These are phyloP conservation scores for Solanum appendiculatum DNA, from an alignment of 257 asterid genomes.

Conservation along the genomic window DNA sequence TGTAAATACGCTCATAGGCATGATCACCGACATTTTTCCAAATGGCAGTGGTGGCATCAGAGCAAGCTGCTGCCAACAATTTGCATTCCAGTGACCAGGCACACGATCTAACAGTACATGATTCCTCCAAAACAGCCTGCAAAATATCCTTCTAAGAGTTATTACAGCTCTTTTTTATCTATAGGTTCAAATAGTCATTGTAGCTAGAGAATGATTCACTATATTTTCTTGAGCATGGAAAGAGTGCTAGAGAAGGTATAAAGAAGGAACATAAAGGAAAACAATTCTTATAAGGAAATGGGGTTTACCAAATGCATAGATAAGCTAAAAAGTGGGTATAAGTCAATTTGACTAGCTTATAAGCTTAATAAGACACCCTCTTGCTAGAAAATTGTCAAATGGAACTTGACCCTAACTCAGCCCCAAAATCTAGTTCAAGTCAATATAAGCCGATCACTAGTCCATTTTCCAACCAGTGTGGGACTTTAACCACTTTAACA, in stretches of 20 bases:
- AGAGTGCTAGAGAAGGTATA: neutral
- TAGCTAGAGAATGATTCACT: neutral
- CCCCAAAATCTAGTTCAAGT: neutral
- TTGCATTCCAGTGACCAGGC: slow-evolving; percentile 62
- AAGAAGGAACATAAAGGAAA: neutral
- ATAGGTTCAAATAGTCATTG: neutral
- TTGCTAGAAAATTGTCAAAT: neutral
- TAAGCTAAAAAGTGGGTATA: neutral
- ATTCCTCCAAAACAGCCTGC: slow-evolving; percentile 80
- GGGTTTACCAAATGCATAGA: neutral
- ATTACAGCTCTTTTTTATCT: neutral
- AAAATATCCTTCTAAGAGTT: neutral
- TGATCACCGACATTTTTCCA: slow-evolving; percentile 58
- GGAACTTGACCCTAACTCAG: neutral
- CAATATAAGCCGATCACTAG: neutral
- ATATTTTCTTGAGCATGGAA: neutral
- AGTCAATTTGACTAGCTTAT: neutral
- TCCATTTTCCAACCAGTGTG: neutral
- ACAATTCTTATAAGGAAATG: neutral
- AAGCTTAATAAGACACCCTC: neutral
- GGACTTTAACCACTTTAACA: neutral
- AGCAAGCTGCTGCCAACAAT: slow-evolving; percentile 69
- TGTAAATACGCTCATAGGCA: slow-evolving; percentile 53
- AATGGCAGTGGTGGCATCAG: slow-evolving; percentile 76
- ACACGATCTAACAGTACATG: slow-evolving; percentile 69